Conservation (phyloP, 768 basidiomycete species). For the Dioszegia hungarica region DNA sequence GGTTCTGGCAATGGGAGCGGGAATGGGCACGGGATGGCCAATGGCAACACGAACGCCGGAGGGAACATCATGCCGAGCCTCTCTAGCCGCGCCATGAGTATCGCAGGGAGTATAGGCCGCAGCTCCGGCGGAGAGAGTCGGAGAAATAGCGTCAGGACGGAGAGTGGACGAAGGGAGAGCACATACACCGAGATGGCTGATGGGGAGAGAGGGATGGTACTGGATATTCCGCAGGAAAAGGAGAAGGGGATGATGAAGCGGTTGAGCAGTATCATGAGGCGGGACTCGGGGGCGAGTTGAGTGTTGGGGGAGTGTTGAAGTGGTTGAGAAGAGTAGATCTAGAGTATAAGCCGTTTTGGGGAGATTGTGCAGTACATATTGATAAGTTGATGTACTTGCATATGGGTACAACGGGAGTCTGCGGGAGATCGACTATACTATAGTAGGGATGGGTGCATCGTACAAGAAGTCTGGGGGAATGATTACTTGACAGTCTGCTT, state of each 20-base stretch:
- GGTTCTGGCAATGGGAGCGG: not conserved
- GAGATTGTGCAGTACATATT: not conserved
- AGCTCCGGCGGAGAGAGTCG: not conserved
- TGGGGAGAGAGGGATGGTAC: not conserved
- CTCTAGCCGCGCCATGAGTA: not conserved
- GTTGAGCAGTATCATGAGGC: conserved; percentile 29
- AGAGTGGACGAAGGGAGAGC: not conserved
- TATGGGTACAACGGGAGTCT: not conserved
- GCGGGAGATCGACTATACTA: no score
- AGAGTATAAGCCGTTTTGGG: not conserved
- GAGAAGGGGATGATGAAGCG: conserved; percentile 22
- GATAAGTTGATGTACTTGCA: not conserved
- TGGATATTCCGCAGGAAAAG: conserved; percentile 7
- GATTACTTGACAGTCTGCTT: conserved; percentile 37
- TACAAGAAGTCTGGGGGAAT: no score
- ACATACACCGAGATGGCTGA: not conserved
- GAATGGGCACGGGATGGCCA: no score
- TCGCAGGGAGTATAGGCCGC: not conserved
- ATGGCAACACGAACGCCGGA: conserved; percentile 7
- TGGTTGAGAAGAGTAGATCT: not conserved
- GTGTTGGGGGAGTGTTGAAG: not conserved
- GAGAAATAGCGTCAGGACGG: conserved; percentile 3
- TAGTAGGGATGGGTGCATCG: no score
- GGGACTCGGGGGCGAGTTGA: not conserved
- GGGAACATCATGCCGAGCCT: not conserved